These are phyloP conservation scores for Polyporus tsugae DNA, from an alignment of 1,284 basidiomycete species.

Conservation along the genomic window DNA sequence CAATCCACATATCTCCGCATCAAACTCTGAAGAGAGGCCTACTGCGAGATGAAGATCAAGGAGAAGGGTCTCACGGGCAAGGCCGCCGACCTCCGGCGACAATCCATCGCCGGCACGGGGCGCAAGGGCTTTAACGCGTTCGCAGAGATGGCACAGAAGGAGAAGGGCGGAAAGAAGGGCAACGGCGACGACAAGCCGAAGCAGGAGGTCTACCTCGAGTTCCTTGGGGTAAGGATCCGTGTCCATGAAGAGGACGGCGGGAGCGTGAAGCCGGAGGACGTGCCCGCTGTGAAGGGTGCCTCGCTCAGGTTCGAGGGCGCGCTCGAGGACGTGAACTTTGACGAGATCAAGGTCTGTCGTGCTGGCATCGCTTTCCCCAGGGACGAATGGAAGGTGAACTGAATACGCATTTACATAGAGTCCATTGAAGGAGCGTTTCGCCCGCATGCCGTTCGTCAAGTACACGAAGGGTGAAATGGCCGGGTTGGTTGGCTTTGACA, in stretches of 20 bases:
- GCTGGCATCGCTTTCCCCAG: slow-evolving; percentile 15
- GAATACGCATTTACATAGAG: slow-evolving; percentile 49
- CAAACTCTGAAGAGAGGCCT: slow-evolving; percentile 70
- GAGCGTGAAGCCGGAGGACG: slow-evolving; percentile 71
- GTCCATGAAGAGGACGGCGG: slow-evolving; percentile 75
- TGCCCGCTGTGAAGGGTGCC: slow-evolving; percentile 76
- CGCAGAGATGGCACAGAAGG: slow-evolving; percentile 73
- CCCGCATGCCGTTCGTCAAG: slow-evolving; percentile 78
- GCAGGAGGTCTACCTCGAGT: slow-evolving; percentile 73
- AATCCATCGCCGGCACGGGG: slow-evolving; percentile 55
- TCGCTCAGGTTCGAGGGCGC: slow-evolving; percentile 82
- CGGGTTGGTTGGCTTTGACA: slow-evolving; percentile 59
- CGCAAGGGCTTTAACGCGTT: slow-evolving; percentile 89
- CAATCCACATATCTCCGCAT: not conserved
- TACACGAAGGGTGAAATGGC: slow-evolving; percentile 63
- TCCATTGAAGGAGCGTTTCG: slow-evolving; percentile 82
- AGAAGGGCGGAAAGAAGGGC: slow-evolving; percentile 49
- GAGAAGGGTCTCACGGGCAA: slow-evolving; percentile 89
- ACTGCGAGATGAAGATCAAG: slow-evolving; percentile 97
- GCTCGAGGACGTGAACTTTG: slow-evolving; percentile 69
- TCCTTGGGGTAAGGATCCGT: slow-evolving; percentile 70
- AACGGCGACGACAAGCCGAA: slow-evolving; percentile 51
- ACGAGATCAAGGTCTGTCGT: slow-evolving; percentile 70
- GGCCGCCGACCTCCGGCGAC: slow-evolving; percentile 63
- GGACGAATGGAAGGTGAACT: not conserved